Conservation (phyloP, 768 basidiomycete genomes). For the Coprinopsis strossmayeri region DNA sequence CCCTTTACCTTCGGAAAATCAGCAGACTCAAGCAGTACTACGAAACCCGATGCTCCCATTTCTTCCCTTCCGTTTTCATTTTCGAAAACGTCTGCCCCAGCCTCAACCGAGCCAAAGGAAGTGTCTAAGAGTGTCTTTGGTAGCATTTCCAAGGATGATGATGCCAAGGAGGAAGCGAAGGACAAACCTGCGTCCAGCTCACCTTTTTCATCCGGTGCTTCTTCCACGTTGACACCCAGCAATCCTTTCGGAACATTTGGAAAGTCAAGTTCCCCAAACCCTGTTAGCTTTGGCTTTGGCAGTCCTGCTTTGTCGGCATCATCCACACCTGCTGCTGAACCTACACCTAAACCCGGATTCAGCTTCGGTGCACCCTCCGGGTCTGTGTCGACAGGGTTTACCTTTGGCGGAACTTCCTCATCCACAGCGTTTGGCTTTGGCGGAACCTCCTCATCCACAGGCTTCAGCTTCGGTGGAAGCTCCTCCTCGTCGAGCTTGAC, state of each 20-base stretch:
- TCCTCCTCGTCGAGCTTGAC: constrained; percentile 3
- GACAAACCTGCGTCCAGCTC: neutral
- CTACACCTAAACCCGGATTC: neutral
- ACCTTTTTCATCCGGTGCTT: constrained; percentile 4
- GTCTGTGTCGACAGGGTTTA: neutral
- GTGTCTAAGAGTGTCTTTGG: constrained; percentile 7
- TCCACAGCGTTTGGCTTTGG: neutral
- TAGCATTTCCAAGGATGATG: constrained; percentile 7
- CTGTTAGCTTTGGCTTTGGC: neutral
- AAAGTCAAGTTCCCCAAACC: neutral
- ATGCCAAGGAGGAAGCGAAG: constrained; percentile 4
- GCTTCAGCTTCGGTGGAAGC: constrained; percentile 3
- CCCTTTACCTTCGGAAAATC: constrained; percentile 3
- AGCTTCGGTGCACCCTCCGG: constrained; percentile 1
- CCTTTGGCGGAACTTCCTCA: too few species aligned
- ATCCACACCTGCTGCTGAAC: neutral
- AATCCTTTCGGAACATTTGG: neutral
- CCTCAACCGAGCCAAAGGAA: constrained; percentile 6
- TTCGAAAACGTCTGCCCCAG: too few species aligned
- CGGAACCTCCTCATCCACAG: neutral
- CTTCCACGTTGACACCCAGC: constrained; percentile 7
- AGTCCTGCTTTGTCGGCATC: neutral
- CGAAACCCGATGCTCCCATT: neutral
- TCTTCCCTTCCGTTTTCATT: neutral
- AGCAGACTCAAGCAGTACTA: neutral